Base-by-base conservation (phyloP, 441 rosid species). In the Adansonia gregorii region DNA sequence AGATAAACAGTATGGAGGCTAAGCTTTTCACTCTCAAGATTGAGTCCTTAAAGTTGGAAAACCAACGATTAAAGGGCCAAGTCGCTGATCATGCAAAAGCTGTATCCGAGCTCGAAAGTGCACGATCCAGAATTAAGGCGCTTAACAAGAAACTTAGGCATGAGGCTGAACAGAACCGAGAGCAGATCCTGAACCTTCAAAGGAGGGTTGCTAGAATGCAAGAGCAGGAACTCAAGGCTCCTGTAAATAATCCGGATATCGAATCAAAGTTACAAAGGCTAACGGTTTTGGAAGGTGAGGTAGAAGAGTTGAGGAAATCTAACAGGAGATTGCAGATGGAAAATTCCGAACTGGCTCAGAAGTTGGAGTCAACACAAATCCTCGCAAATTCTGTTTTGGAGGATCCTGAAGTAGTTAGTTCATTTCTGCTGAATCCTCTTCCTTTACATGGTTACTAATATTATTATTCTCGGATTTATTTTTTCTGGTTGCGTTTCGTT, bases 21-120 rank as follows among this genome's bases (percentile, higher is more conserved):
- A 90, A 88, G 87, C 90, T 90, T 64, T 86, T 92, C 67, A 80
- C 79, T 39, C 82, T 88, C n/a, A 95, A 93, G 86, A 90, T 95
- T 4, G 91, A 93, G 75, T 87, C 97, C 6, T 84, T 93, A 46
- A 87, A 83, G 83, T 85, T 83, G 0, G 94, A 92, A 72, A 95
- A 95, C 46, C 77, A 78, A 71, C 89, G 86, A 73, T 83, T 95
- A 15, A 86, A 89, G 83, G 86, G 84, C 10, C 95, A 89, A 79
- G 83, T 78, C 31, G 86, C 80, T 8, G 91, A 89, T 75, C 88
- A 89, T 78, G 85, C 77, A 1, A 90, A 88, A 78, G 19, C 78
- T 54, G 79, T 74, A 6, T 46, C 87, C 3, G 95, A 89, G 74
- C 95, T 93, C 54, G 92, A 88, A 77, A 76, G 81, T 66, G 90